Base-by-base conservation (phyloP, 2,329 filamentous ascomycete genomes). In the Aspergillus eucalypticola region DNA sequence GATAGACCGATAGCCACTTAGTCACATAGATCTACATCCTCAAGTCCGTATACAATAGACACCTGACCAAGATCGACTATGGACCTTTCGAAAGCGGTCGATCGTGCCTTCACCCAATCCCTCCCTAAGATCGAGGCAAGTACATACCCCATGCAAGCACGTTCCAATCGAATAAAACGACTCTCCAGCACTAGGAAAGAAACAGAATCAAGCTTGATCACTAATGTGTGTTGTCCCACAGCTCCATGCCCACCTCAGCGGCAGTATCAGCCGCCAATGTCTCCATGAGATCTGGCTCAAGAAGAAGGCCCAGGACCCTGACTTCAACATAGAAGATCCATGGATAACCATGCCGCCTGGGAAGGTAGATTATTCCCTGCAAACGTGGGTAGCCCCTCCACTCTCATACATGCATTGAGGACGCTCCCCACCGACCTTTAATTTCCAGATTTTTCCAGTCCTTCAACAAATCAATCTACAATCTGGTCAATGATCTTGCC, bases 221-320 rank as follows among this genome's bases (percentile, higher is more conserved):
- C 38, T 60, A 27, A 52, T 32, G 21, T 54, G 52, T 38, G 58
- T 25, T 56, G 8, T 3, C 13, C 42, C 10, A 38, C 50, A 92
- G 88, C 84, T 94, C 56, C 91, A 95, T 69, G 90, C 91, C 63
- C 90, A 95, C 75, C 82, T 95, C 48, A 90, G 87, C 42, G 90
- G 91, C 56, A 92, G 89, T 73, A 91, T 95, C 73, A 89, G 85
- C 70, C 85, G 88, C 32, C 78, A 86, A 68, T 88, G 86, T 62
- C 84, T 95, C 2, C 90, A 92, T 70, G 84, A 90, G 39, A 86
- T 94, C 71, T 95, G 91, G 90, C 67, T 78, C 51, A 73, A 74
- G 57, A 90, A 88, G 71, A 85, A 83, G 60, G 76, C 78, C 3
- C 68, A 71, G 19, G 75, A 82, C 7, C 79, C 82, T 4, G 71